A percentile compares a stretch with the other conserved stretches of the same genome.
phyloP scores from a whole-genome alignment of 2,329 filamentous ascomycete species.

The Neofusicoccum umdonicola region DNA sequence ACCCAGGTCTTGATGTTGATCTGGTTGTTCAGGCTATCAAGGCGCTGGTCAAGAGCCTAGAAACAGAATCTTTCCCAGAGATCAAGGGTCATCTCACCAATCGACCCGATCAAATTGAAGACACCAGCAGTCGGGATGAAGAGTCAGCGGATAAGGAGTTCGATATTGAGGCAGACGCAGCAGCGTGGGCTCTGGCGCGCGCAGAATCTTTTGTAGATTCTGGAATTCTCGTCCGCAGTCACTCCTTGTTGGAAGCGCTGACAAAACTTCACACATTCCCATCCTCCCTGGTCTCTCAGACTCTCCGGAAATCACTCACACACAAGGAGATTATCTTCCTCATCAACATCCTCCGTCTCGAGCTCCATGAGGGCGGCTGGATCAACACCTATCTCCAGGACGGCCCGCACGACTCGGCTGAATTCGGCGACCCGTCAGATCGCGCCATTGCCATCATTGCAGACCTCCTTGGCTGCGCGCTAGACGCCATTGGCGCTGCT shows the following conservation, averaged over 20 bases:
- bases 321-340: slow-evolving; percentile 69
- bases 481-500: slow-evolving; percentile 71
- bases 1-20: slow-evolving; percentile 62
- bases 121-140: slow-evolving; percentile 6
- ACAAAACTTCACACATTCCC: slow-evolving; percentile 66
- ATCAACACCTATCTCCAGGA: slow-evolving; percentile 67
- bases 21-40: slow-evolving; percentile 68
- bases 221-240: slow-evolving; percentile 61
- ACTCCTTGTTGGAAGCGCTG: slow-evolving; percentile 66
- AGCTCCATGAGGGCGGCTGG: slow-evolving; percentile 74
- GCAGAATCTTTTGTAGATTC: slow-evolving; percentile 67
- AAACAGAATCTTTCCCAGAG: slow-evolving; percentile 37
- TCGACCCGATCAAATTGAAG: slow-evolving; percentile 27
- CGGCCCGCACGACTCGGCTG: slow-evolving; percentile 39
- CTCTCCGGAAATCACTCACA: slow-evolving; percentile 62
- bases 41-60: slow-evolving; percentile 67
- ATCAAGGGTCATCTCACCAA: slow-evolving; percentile 41
- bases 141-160: slow-evolving; percentile 35
- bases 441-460: slow-evolving; percentile 69
- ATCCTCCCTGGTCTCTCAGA: slow-evolving; percentile 57
- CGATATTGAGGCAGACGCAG: slow-evolving; percentile 38
- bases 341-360: slow-evolving; percentile 69
- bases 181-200: slow-evolving; percentile 59
- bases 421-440: slow-evolving; percentile 58
- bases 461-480: slow-evolving; percentile 67